These are phyloP conservation scores for Russula compacta DNA, from an alignment of 768 basidiomycete species.

Conservation along the genomic window DNA sequence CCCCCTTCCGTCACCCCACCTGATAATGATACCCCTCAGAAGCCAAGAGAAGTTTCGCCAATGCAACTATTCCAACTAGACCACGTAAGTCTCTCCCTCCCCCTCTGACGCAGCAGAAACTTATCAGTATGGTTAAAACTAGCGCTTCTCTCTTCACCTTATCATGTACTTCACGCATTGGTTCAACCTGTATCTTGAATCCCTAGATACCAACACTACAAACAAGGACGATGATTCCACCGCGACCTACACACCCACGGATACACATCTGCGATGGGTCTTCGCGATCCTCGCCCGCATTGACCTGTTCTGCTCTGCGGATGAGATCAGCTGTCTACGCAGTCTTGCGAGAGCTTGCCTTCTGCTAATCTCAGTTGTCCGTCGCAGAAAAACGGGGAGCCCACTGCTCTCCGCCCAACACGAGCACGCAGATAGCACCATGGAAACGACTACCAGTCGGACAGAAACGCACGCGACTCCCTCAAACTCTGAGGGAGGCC, in stretches of 20 bases:
- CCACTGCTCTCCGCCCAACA: background rate
- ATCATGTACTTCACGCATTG: constrained; percentile 81
- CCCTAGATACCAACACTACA: constrained; percentile 19
- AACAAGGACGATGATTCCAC: background rate
- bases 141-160: constrained; percentile 66
- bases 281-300: constrained; percentile 63
- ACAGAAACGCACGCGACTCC: background rate
- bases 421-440: background rate
- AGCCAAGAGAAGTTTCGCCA: constrained; percentile 44
- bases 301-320: constrained; percentile 59
- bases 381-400: background rate
- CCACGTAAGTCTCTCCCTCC: constrained; percentile 40
- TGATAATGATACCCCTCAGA: background rate
- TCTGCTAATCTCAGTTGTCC: constrained; percentile 21
- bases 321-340: constrained; percentile 71
- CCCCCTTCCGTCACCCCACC: background rate
- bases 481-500: background rate
- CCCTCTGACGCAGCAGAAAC: constrained; percentile 7
- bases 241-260: constrained; percentile 33
- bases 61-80: constrained; percentile 49
- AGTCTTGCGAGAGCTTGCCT: constrained; percentile 67
- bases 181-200: constrained; percentile 55
- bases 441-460: background rate
- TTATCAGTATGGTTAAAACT: constrained; percentile 12
- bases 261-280: constrained; percentile 67